These are phyloP conservation scores for Sporisorium scitamineum DNA, from an alignment of 1,284 basidiomycete genomes.

Conservation along the genomic window DNA sequence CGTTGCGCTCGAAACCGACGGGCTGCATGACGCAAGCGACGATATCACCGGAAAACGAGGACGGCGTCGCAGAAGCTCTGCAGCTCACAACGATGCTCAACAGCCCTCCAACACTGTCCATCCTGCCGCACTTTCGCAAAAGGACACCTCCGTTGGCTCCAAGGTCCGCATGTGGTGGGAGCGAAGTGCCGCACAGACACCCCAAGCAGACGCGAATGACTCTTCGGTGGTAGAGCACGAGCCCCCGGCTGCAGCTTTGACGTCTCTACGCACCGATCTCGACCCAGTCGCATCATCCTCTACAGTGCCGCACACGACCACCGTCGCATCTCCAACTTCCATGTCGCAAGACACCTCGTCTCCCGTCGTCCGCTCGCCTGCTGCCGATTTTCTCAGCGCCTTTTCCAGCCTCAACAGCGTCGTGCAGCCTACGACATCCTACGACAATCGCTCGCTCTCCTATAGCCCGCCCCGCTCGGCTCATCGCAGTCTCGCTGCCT, in stretches of 20 bases:
- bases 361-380: slow-evolving; percentile 71
- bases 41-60: slow-evolving; percentile 19
- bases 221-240: slow-evolving; percentile 20
- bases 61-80: slow-evolving; percentile 43
- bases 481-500: slow-evolving; percentile 33
- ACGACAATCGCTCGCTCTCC: slow-evolving; percentile 43
- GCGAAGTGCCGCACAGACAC: slow-evolving; percentile 30
- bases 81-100: slow-evolving; percentile 10
- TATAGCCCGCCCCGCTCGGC: slow-evolving; percentile 45
- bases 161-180: slow-evolving; percentile 58
- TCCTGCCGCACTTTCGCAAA: slow-evolving; percentile 21
- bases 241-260: not conserved
- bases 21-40: not conserved
- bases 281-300: not conserved
- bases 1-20: not conserved
- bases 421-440: slow-evolving; percentile 24
- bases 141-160: slow-evolving; percentile 41
- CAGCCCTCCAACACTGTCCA: not conserved
- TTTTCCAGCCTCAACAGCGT: slow-evolving; percentile 71
- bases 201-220: slow-evolving; percentile 14
- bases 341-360: slow-evolving; percentile 20
- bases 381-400: slow-evolving; percentile 80
- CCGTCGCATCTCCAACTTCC: slow-evolving; percentile 19
- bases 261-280: slow-evolving; percentile 22
- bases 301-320: not conserved